Percentiles rank a stretch among this genome's conserved stretches.
These are phyloP conservation scores for Apophysomyces elegans DNA, from an alignment of 371 early-diverging fungal species.

Conservation along the genomic window DNA sequence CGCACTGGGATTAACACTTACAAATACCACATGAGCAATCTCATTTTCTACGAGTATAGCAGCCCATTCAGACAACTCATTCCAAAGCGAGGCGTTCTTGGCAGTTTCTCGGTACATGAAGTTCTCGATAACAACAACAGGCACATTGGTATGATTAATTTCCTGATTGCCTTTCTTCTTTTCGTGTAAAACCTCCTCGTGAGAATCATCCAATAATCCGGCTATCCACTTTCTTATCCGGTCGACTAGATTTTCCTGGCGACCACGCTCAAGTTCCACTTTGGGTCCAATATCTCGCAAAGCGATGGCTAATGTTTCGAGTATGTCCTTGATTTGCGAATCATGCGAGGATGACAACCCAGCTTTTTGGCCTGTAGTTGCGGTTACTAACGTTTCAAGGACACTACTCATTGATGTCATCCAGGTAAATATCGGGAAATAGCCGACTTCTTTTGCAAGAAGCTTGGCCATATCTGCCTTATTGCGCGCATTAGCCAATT, in stretches of 20 bases:
- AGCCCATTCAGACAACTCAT: constrained; percentile 80
- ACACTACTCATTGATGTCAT: constrained; percentile 69
- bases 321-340: constrained; percentile 62
- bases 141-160: constrained; percentile 59
- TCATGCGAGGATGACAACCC: constrained; percentile 67
- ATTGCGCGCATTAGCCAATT: constrained; percentile 73
- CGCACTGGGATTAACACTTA: constrained; percentile 77
- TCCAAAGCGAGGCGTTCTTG: constrained; percentile 64
- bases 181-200: constrained; percentile 22
- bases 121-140: constrained; percentile 89
- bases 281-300: constrained; percentile 47
- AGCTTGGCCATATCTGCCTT: constrained; percentile 68
- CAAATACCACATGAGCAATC: constrained; percentile 91
- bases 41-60: constrained; percentile 74
- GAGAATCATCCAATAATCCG: constrained; percentile 10
- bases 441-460: constrained; percentile 79
- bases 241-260: constrained; percentile 10
- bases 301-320: constrained; percentile 64
- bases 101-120: constrained; percentile 77
- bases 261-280: constrained; percentile 19
- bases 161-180: constrained; percentile 19
- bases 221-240: constrained; percentile 15
- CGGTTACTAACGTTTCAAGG: constrained; percentile 80
- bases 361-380: constrained; percentile 87
- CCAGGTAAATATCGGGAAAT: constrained; percentile 85